Conservation (phyloP, 345 rosid genomes). For the Rhizophora apiculata region DNA sequence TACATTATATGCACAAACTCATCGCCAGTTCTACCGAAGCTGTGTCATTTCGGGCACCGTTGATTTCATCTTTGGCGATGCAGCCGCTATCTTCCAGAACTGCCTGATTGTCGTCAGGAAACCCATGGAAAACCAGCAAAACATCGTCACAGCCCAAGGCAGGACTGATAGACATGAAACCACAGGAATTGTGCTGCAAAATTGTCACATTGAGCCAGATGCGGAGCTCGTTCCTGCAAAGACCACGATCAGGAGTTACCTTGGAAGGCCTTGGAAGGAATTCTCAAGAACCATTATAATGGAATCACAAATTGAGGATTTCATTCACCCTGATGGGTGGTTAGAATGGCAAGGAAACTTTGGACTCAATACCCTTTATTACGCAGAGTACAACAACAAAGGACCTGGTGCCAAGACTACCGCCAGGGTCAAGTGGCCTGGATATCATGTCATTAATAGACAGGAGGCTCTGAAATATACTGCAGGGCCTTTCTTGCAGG, state of each 20-base stretch:
- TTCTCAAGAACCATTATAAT: constrained; percentile 67
- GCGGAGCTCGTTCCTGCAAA: constrained; percentile 40
- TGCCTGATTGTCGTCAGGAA: constrained; percentile 56
- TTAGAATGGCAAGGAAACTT: constrained; percentile 51
- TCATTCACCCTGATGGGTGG: constrained; percentile 78
- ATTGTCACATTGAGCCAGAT: constrained; percentile 50
- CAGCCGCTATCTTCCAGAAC: constrained; percentile 72
- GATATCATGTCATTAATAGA: constrained; percentile 43
- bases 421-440: constrained; percentile 72
- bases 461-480: constrained; percentile 57
- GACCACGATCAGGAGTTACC: constrained; percentile 47
- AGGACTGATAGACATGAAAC: constrained; percentile 52
- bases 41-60: constrained; percentile 68
- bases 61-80: constrained; percentile 91
- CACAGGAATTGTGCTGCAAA: constrained; percentile 76
- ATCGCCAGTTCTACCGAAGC: constrained; percentile 73
- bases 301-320: constrained; percentile 62
- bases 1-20: constrained; percentile 69
- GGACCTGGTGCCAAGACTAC: constrained; percentile 51
- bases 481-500: constrained; percentile 53
- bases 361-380: constrained; percentile 50
- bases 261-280: constrained; percentile 76
- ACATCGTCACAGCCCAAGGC: constrained; percentile 67
- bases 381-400: constrained; percentile 63
- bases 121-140: constrained; percentile 51